phyloP scores from a whole-genome alignment of 495 filamentous ascomycete genomes.

The Aspergillus asperescens region DNA sequence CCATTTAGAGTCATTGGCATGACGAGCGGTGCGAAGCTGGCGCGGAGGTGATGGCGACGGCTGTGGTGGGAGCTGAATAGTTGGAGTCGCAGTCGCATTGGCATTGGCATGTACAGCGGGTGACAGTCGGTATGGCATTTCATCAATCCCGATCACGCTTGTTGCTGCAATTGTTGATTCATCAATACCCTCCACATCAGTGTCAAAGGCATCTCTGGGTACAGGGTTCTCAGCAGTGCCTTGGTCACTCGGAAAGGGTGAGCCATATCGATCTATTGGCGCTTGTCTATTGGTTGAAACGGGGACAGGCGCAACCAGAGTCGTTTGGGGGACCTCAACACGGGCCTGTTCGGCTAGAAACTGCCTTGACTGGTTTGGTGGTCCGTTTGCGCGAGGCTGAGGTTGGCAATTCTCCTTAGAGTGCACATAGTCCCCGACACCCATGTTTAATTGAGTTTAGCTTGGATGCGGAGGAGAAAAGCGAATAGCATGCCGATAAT shows the following conservation, averaged over 20 bases:
- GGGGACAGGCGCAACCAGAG: slow-evolving; percentile 18
- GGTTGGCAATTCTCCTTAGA: slow-evolving; percentile 36
- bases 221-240: slow-evolving; percentile 14
- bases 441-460: slow-evolving; percentile 26
- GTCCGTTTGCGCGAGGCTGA: slow-evolving; percentile 25
- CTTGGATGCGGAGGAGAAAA: not conserved
- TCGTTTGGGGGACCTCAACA: slow-evolving; percentile 29
- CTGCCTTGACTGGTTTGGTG: slow-evolving; percentile 28
- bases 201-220: slow-evolving; percentile 40
- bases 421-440: slow-evolving; percentile 43
- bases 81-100: slow-evolving; percentile 15
- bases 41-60: slow-evolving; percentile 18
- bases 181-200: slow-evolving; percentile 43
- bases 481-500: not conserved
- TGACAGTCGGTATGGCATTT: slow-evolving; percentile 26
- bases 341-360: slow-evolving; percentile 35
- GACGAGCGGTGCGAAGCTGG: slow-evolving; percentile 26
- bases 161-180: slow-evolving; percentile 44
- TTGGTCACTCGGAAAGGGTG: slow-evolving; percentile 15
- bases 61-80: slow-evolving; percentile 17
- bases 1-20: slow-evolving; percentile 31
- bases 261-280: slow-evolving; percentile 18
- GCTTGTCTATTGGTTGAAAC: slow-evolving; percentile 16
- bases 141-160: slow-evolving; percentile 36
- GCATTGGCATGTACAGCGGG: slow-evolving; percentile 9